Base-by-base conservation (phyloP, 1,284 basidiomycete species). In the Malassezia cuniculi region DNA sequence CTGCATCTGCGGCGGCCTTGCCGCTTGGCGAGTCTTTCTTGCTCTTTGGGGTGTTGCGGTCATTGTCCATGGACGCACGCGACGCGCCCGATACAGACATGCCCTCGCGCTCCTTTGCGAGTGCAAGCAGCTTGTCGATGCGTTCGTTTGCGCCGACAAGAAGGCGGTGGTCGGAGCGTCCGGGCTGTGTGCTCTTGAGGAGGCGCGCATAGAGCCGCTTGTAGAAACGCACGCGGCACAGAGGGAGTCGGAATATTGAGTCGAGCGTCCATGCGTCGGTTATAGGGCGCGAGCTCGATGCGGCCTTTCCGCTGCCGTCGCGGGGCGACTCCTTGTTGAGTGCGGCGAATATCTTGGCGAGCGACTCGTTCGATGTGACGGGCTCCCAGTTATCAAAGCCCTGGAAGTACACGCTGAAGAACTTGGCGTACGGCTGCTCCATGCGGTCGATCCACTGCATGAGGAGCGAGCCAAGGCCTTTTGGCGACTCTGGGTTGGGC, bases 391-490 rank as follows among this genome's bases (percentile, higher is more conserved):
- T 68, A 66, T 95, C 85, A 56, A 94, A 94, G 5, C 82, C 84
- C 34, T 72, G 68, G 43, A 77, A 72, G 61, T 77, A 93, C 49
- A 77, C 79, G 27, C 75, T 72, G 51, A 77, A 78, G 68, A 90
- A 97, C 33, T 74, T 76, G 36, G 78, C 78, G 67, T 97, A 97
- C 1, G 93, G 83, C 6, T 73, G 73, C 47, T 86, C 82, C 28
- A 66, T 50, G 31, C 47, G 45, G 69, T 77, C 57, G 54, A 90
- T 86, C 90, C 89, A 97, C 70, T 83, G 80, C 83, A 95, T 94
- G 43, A 97, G 74, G 32, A 97, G 71, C 68, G 95, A 90, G 33
- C 90, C 90, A 15, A 97, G 75, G 9, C 82, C 85, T 66, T 90
- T 93, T 11, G 90, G 85, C n/a, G 82, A 85, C 1, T 85, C 79